Percentiles rank a stretch among this genome's conserved stretches.
Evolutionary conservation across 164 flowering plant species (phyloP).

Genomic region (Echeveria elegans): DNA sequence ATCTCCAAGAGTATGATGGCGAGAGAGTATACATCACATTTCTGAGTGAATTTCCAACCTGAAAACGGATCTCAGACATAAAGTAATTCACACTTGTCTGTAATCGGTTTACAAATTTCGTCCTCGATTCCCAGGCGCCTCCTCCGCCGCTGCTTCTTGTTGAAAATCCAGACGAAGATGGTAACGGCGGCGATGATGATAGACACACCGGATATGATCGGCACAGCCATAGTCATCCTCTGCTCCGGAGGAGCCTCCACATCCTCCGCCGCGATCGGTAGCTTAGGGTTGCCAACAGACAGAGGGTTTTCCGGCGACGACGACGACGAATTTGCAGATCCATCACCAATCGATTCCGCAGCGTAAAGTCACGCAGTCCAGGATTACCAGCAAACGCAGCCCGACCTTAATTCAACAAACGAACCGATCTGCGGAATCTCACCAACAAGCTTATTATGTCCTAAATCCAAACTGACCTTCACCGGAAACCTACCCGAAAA

Average conservation of each 20-base stretch:
- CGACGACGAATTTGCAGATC: slow-evolving; percentile 21
- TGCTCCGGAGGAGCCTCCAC: slow-evolving; percentile 10
- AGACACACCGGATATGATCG: slow-evolving; percentile 47
- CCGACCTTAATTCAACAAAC: slow-evolving; percentile 79
- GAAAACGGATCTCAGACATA: slow-evolving; percentile 2
- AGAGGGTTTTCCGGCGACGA: slow-evolving; percentile 12
- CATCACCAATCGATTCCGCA: slow-evolving; percentile 25
- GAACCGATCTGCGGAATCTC: slow-evolving; percentile 70
- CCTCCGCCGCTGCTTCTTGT: slow-evolving; percentile 32
- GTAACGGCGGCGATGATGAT: slow-evolving; percentile 39
- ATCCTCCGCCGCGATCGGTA: neutral
- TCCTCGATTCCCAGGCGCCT: slow-evolving; percentile 16
- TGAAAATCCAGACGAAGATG: slow-evolving; percentile 45
- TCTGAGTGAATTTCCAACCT: slow-evolving; percentile 37
- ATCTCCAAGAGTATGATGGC: slow-evolving; percentile 81
- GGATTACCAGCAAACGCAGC: slow-evolving; percentile 87
- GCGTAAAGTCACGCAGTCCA: slow-evolving; percentile 79
- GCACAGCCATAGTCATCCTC: slow-evolving; percentile 25
- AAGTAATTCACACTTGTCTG: neutral
- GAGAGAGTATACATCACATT: slow-evolving; percentile 81
- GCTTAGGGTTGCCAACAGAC: slow-evolving; percentile 23
- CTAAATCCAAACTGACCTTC: slow-evolving; percentile 61
- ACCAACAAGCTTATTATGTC: slow-evolving; percentile 67
- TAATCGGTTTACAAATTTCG: slow-evolving; percentile 24
- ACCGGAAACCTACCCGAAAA: slow-evolving; percentile 68